Percentiles rank a stretch among this genome's conserved stretches.
Evolutionary conservation across 331 rosid species (phyloP).

Genomic region (Erythrophleum ivorense): DNA sequence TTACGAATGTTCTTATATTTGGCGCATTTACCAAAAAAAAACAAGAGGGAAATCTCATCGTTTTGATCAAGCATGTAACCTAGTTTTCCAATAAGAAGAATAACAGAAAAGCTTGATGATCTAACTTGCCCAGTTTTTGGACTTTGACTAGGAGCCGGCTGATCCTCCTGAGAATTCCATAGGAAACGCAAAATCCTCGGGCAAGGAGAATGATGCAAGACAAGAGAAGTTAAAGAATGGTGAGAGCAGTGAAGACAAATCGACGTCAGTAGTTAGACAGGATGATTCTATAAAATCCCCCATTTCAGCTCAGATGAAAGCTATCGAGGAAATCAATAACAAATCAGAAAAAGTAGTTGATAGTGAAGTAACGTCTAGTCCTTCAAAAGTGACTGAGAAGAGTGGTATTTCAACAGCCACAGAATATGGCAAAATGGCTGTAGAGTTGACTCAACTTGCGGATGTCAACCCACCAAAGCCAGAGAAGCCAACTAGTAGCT

Average conservation of each 20-base stretch:
- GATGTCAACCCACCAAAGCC: not conserved
- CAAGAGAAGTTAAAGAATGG: slow-evolving; percentile 15
- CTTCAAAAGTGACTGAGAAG: not conserved
- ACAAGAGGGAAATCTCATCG: not conserved
- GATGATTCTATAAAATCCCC: not conserved
- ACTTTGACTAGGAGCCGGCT: slow-evolving; percentile 34
- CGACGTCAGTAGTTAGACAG: not conserved
- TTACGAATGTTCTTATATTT: not conserved
- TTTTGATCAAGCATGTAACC: not conserved
- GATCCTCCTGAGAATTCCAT: slow-evolving; percentile 7
- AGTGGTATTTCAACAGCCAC: not conserved
- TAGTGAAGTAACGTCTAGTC: not conserved
- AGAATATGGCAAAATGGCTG: not conserved
- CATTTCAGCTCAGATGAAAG: not conserved
- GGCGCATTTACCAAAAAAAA: not conserved
- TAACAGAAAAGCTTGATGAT: not conserved
- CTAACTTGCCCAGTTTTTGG: not conserved
- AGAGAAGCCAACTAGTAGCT: not conserved
- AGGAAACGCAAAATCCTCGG: slow-evolving; percentile 10
- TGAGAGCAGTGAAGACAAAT: not conserved
- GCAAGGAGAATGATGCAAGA: slow-evolving; percentile 12
- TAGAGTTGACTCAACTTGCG: not conserved
- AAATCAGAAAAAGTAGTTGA: not conserved
- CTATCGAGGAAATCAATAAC: not conserved
- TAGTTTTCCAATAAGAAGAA: not conserved